Percentiles rank a stretch among this genome's conserved stretches.
phyloP scores from a whole-genome alignment of 352 stramenopile genomes.

The Globisporangium uncinulatum region DNA sequence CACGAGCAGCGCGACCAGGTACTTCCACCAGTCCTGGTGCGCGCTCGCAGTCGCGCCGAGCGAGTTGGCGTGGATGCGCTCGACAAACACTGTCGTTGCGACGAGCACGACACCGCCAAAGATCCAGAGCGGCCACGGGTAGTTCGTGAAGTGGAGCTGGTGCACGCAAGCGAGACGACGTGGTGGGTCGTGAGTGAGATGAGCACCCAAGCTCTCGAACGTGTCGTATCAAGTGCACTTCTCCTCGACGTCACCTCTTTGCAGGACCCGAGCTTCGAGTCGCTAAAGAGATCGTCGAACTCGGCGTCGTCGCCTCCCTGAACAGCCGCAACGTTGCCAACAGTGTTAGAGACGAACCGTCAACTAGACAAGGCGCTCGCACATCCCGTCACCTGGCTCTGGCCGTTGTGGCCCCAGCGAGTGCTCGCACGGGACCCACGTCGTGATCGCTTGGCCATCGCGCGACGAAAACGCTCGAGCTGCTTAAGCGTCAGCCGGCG shows the following conservation, averaged over 20 bases:
- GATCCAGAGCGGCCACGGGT: conserved; percentile 56
- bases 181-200: no score
- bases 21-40: conserved; percentile 55
- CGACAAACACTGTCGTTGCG: conserved; percentile 48
- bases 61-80: conserved; percentile 34
- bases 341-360: no score
- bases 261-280: conserved; percentile 7
- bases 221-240: no score
- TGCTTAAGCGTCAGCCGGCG: conserved; percentile 22
- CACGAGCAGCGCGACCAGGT: conserved; percentile 48
- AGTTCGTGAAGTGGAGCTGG: conserved; percentile 50
- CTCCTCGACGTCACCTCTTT: conserved; percentile 9
- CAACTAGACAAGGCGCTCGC: no score
- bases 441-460: conserved; percentile 18
- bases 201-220: no score
- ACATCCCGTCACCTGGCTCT: conserved; percentile 6
- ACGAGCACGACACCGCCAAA: conserved; percentile 46
- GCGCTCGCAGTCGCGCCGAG: conserved; percentile 9
- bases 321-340: background rate
- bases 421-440: conserved; percentile 4
- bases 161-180: background rate
- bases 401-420: conserved; percentile 4
- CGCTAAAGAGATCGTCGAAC: conserved; percentile 25
- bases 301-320: conserved; percentile 16
- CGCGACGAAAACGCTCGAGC: conserved; percentile 27